Conservation (phyloP, 78 protist genomes). For the Dictyostelium firmibasis region DNA sequence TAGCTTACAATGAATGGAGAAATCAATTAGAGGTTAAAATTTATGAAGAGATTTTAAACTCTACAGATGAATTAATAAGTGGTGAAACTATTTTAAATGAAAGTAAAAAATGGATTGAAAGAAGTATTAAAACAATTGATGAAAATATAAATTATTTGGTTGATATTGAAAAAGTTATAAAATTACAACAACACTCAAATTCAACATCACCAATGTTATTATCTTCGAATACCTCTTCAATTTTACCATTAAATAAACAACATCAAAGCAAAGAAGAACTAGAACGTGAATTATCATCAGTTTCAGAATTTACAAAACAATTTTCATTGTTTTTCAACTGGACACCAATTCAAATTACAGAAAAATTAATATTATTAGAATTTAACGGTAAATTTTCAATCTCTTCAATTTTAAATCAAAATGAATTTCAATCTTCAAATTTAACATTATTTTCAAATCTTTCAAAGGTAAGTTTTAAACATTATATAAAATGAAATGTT, state of each 20-base stretch:
- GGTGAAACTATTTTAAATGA: background rate
- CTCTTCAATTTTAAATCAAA: background rate
- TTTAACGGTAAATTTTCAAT: background rate
- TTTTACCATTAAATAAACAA: background rate
- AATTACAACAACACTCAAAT: background rate
- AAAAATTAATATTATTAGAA: background rate
- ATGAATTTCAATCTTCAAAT: background rate
- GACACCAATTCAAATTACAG: background rate
- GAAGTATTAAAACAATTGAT: too few relatives aligned
- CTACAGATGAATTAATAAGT: background rate
- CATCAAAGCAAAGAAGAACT: background rate
- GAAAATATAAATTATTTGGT: background rate
- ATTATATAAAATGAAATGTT: background rate
- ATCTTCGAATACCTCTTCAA: background rate
- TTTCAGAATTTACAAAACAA: background rate
- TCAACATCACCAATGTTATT: background rate
- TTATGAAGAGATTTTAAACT: background rate
- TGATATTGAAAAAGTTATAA: background rate
- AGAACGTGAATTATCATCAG: background rate
- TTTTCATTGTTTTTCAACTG: conserved; percentile 6
- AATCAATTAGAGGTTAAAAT: conserved; percentile 32
- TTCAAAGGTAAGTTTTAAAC: background rate
- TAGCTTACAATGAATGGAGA: conserved; percentile 28
- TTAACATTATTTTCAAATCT: background rate
- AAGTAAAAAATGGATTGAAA: background rate